Conservation (phyloP, 73 alveolate species). For the Blepharisma japonicum region DNA sequence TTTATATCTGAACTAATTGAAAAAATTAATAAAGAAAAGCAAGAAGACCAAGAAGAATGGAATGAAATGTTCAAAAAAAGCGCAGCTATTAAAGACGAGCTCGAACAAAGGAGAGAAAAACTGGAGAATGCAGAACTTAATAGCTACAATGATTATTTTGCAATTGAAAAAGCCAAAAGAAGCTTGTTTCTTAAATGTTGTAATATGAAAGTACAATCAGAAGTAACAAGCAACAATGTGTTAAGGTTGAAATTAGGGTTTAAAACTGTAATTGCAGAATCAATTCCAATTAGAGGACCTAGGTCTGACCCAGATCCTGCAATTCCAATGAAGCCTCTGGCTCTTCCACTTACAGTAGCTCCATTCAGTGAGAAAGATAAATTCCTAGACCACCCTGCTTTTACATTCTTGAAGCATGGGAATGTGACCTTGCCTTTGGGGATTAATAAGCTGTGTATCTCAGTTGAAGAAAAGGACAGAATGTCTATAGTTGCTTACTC, state of each 20-base stretch:
- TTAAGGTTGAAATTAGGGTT: neutral
- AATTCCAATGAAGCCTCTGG: neutral
- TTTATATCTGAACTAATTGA: no score
- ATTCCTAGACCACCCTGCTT: neutral
- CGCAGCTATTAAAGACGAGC: no score
- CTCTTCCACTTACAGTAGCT: neutral
- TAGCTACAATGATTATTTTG: neutral
- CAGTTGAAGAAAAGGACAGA: constrained; percentile 16
- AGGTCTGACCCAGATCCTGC: neutral
- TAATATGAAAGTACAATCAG: neutral
- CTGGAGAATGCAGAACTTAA: no score
- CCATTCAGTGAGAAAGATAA: neutral
- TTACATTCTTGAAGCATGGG: constrained; percentile 5
- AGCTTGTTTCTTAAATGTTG: neutral
- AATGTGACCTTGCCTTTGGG: neutral
- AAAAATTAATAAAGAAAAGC: no score
- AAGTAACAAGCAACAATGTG: neutral
- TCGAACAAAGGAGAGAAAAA: no score
- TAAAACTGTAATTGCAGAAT: neutral
- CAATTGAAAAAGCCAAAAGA: constrained; percentile 5
- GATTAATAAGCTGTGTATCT: neutral
- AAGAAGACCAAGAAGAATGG: no score
- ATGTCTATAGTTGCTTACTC: constrained; percentile 16
- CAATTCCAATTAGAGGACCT: neutral
- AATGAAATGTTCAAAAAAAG: no score